Evolutionary conservation across 495 filamentous ascomycete species (phyloP).

Genomic region (Geopyxis carbonaria): DNA sequence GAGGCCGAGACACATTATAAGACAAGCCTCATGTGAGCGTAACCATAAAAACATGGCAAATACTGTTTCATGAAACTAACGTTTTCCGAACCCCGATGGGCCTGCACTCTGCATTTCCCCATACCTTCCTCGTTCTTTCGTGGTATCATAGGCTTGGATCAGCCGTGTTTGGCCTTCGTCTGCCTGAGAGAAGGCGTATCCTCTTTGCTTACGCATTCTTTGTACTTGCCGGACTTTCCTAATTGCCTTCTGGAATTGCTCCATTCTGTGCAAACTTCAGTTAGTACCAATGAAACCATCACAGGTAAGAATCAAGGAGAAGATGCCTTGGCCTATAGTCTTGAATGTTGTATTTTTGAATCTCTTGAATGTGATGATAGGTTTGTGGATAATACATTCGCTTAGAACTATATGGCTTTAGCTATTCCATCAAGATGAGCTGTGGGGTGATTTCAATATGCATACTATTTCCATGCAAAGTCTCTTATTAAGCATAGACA

Average conservation of each 20-base stretch:
- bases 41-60: too few relatives aligned
- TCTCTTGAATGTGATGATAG: constrained; percentile 98
- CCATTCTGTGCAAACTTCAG: constrained; percentile 47
- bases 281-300: not conserved
- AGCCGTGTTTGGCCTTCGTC: constrained; percentile 89
- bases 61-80: too few relatives aligned
- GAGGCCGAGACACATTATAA: too few relatives aligned
- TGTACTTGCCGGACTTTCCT: constrained; percentile 96
- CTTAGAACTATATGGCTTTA: too few relatives aligned
- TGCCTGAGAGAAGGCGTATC: constrained; percentile 94
- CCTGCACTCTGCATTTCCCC: constrained; percentile 75
- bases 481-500: constrained; percentile 75
- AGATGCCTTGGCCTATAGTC: constrained; percentile 77
- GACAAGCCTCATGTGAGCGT: too few relatives aligned
- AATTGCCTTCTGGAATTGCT: constrained; percentile 99
- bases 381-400: constrained; percentile 91
- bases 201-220: constrained; percentile 97
- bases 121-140: constrained; percentile 72
- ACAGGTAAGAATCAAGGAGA: not conserved
- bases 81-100: too few relatives aligned
- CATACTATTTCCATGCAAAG: constrained; percentile 55
- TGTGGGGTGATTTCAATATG: not conserved
- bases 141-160: constrained; percentile 94
- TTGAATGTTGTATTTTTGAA: constrained; percentile 99
- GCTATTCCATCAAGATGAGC: constrained; percentile 43